Evolutionary conservation across 371 early-diverging fungal species (phyloP).

Genomic region (Mucor racemosus): DNA sequence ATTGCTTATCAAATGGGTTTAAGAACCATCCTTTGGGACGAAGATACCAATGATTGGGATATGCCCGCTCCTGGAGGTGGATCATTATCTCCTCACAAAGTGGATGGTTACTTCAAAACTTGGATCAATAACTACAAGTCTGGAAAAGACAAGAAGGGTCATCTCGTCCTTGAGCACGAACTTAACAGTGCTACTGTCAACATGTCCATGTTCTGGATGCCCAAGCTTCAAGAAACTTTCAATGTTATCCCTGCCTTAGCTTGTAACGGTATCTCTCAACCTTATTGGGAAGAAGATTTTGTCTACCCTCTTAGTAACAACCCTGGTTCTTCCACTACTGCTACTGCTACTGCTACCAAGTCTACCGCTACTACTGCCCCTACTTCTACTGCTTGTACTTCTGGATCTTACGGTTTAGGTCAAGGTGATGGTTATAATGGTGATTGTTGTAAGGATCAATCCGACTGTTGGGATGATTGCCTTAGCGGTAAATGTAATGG

Average conservation of each 20-base stretch:
- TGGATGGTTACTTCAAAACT: constrained; percentile 42
- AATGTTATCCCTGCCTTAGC: constrained; percentile 48
- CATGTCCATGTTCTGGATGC: constrained; percentile 55
- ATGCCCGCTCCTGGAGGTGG: constrained; percentile 34
- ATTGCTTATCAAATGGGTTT: constrained; percentile 59
- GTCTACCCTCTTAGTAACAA: constrained; percentile 1
- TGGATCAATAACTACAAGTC: constrained; percentile 48
- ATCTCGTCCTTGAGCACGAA: constrained; percentile 59
- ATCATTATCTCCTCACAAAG: constrained; percentile 29
- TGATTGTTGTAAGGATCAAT: constrained; percentile 21
- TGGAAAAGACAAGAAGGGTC: constrained; percentile 45
- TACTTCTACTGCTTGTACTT: neutral
- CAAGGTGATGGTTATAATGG: constrained; percentile 23
- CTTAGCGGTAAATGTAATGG: constrained; percentile 21
- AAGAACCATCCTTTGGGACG: constrained; percentile 48
- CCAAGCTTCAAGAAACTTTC: constrained; percentile 43
- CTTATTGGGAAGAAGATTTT: constrained; percentile 54
- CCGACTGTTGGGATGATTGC: constrained; percentile 23
- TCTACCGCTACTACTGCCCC: neutral
- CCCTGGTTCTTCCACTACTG: neutral
- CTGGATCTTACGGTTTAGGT: constrained; percentile 13
- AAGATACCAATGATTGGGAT: constrained; percentile 25
- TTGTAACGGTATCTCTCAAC: constrained; percentile 55
- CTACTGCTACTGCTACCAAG: neutral
- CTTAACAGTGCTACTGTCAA: constrained; percentile 51